Evolutionary conservation across 2,329 filamentous ascomycete genomes (phyloP).

Genomic region (Sporothrix dimorphospora): DNA sequence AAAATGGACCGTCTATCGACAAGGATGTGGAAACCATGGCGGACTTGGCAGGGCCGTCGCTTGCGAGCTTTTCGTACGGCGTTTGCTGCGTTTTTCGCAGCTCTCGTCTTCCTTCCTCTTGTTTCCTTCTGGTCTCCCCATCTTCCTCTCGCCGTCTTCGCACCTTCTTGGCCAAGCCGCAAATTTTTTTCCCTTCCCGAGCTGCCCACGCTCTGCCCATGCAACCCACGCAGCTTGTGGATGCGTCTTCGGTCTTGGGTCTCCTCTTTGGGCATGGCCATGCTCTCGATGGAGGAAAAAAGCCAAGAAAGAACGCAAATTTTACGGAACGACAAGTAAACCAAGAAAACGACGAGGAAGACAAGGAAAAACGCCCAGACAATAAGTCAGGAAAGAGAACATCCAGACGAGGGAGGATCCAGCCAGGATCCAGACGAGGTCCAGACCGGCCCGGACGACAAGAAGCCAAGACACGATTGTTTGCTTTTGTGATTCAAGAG

Average conservation of each 20-base stretch:
- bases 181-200: too few relatives aligned
- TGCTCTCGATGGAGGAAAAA: neutral
- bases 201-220: too few relatives aligned
- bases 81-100: too few relatives aligned
- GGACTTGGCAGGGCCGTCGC: slow-evolving; percentile 4
- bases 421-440: neutral
- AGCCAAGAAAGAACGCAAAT: neutral
- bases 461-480: neutral
- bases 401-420: neutral
- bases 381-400: neutral
- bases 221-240: neutral
- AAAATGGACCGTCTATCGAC: neutral
- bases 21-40: slow-evolving; percentile 2
- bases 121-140: neutral
- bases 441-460: neutral
- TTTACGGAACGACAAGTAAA: neutral
- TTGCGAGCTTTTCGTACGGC: neutral
- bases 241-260: neutral
- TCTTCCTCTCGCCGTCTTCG: neutral
- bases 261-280: neutral
- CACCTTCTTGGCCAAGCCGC: neutral
- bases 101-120: too few relatives aligned
- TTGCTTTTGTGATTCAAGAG: neutral
- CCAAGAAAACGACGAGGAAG: neutral
- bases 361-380: neutral